Percentiles rank a stretch among this genome's conserved stretches.
phyloP scores from a whole-genome alignment of 768 basidiomycete species.

The Phylloporus rhodoxanthus region DNA sequence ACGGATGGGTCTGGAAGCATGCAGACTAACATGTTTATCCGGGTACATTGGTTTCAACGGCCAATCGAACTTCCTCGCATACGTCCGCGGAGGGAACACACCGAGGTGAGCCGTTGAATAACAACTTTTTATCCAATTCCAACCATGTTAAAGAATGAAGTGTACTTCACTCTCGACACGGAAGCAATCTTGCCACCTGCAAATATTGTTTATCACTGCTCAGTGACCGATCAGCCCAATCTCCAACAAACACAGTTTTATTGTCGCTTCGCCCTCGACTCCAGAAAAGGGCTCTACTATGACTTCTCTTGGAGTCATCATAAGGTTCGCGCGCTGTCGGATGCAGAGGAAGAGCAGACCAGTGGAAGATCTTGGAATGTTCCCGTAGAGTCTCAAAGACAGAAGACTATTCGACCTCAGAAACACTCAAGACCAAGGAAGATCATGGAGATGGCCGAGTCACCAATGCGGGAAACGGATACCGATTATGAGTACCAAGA shows the following conservation, averaged over 20 bases:
- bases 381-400: constrained; percentile 18
- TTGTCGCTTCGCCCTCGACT: constrained; percentile 55
- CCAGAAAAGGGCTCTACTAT: constrained; percentile 57
- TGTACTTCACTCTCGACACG: constrained; percentile 58
- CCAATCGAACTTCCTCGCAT: constrained; percentile 57
- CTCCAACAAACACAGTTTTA: constrained; percentile 35
- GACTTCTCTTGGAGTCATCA: constrained; percentile 54
- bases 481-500: constrained; percentile 23
- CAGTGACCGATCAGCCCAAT: constrained; percentile 32
- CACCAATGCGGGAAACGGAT: constrained; percentile 13
- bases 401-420: constrained; percentile 4
- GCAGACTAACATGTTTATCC: constrained; percentile 43
- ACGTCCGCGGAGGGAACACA: constrained; percentile 54
- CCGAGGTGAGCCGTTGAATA: constrained; percentile 41
- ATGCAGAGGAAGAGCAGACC: constrained; percentile 23
- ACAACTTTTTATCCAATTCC: background rate
- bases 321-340: constrained; percentile 33
- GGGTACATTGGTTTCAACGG: constrained; percentile 72
- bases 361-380: constrained; percentile 47
- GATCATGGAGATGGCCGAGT: constrained; percentile 23
- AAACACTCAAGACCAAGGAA: constrained; percentile 19
- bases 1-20: constrained; percentile 28
- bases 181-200: constrained; percentile 46
- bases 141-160: constrained; percentile 52
- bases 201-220: constrained; percentile 48